Base-by-base conservation (phyloP, 2,329 filamentous ascomycete genomes). In the Aspergillus awamori region DNA sequence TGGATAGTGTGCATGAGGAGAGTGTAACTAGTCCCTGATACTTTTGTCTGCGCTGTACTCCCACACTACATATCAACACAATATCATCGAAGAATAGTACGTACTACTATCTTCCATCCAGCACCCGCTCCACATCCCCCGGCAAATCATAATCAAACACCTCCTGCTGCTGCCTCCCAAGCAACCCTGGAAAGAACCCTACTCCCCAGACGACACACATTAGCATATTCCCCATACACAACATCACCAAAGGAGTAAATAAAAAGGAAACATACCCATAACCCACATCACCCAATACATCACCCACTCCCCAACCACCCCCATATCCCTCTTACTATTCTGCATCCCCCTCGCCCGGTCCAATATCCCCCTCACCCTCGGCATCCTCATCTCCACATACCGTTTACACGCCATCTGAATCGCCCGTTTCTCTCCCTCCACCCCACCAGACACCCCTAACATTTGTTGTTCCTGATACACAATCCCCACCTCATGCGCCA, bases 231-330 rank as follows among this genome's bases (percentile, higher is more conserved):
- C n/a, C 30, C 20, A 20, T 20, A 13, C 6, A 4, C 8, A 36
- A 10, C 5, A 30, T 20, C 20, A 13, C 20, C 33, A 55, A 66
- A 67, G 58, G 8, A 45, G 41, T 28, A 28, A 8, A 10, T 30
- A 30, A 10, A 26, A 13, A 36, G 6, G 20, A 6, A 30, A 66
- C 72, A 65, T 65, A 72, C 75, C 73, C 24, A 75, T 65, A 3
- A 79, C 57, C 67, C 74, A 79, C 53, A 80, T 68, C 6, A 71
- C 55, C 36, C 66, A 61, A 55, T 80, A 79, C 73, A 79, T 77
- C 10, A 72, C 20, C 59, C 69, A 77, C 60, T 80, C 78, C 59
- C 72, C 60, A 20, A 20, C 1, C 78, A 17, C 0, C 74, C 65
- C 63, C 70, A 78, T 72, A 36, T 74, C 62, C 43, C 69, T 65